Conservation (phyloP, 2,329 filamentous ascomycete genomes). For the Talaromyces sp. region DNA sequence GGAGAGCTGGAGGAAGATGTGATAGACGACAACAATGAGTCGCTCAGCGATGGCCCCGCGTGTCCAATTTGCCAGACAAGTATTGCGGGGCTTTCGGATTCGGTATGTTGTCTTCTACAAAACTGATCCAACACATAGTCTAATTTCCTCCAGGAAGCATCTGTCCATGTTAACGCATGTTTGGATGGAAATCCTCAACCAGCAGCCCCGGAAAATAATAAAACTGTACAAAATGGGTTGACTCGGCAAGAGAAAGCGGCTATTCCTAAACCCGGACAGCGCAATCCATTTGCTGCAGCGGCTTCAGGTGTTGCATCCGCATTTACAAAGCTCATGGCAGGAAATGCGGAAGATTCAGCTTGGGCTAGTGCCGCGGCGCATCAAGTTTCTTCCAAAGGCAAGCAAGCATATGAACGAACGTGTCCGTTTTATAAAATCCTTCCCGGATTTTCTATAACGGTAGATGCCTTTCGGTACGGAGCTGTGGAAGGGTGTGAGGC, state of each 20-base stretch:
- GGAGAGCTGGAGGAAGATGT: conserved; percentile 22
- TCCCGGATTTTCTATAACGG: conserved; percentile 84
- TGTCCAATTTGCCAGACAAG: conserved; percentile 75
- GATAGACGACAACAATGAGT: conserved; percentile 13
- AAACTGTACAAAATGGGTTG: conserved; percentile 17
- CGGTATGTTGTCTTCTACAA: conserved; percentile 21
- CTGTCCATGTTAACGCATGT: conserved; percentile 85
- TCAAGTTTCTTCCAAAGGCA: conserved; percentile 72
- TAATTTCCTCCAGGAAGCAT: conserved; percentile 56
- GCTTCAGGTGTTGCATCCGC: conserved; percentile 54
- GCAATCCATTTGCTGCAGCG: conserved; percentile 64
- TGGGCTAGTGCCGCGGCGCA: conserved; percentile 82
- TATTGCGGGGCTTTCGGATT: conserved; percentile 52
- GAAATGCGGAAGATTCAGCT: conserved; percentile 80
- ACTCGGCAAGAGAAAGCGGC: conserved; percentile 62
- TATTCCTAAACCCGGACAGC: conserved; percentile 71
- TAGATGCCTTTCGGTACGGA: conserved; percentile 94
- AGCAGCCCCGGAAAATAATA: conserved; percentile 31
- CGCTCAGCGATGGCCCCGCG: conserved; percentile 19
- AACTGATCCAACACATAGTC: not conserved
- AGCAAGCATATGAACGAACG: conserved; percentile 78
- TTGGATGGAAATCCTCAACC: conserved; percentile 73
- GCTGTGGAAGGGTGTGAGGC: conserved; percentile 86
- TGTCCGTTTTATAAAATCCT: conserved; percentile 99
- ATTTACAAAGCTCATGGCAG: conserved; percentile 89